phyloP scores from a whole-genome alignment of 176 grass and related monocot species.

The Cenchrus purpureus region DNA sequence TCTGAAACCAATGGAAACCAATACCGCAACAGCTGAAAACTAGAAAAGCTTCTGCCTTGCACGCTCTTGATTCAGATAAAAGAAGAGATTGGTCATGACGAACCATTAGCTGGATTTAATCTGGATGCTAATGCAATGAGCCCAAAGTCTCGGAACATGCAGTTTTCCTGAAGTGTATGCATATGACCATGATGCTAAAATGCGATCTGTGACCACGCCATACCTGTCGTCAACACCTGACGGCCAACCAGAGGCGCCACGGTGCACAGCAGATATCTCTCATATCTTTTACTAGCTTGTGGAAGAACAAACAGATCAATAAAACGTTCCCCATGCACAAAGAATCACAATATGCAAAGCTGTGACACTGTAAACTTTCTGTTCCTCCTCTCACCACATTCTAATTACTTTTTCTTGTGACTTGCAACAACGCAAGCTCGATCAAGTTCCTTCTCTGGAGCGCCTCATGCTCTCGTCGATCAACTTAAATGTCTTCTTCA shows the following conservation, averaged over 20 bases:
- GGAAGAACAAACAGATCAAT: constrained; percentile 25
- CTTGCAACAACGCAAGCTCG: constrained; percentile 44
- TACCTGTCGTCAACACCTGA: constrained; percentile 86
- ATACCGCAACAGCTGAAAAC: constrained; percentile 11
- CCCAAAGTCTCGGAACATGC: not conserved
- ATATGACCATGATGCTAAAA: not conserved
- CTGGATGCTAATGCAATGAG: not conserved
- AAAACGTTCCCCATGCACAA: constrained; percentile 38
- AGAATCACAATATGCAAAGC: constrained; percentile 46
- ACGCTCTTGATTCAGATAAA: not conserved
- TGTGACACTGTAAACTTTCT: constrained; percentile 30
- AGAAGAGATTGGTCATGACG: not conserved
- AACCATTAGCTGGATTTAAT: not conserved
- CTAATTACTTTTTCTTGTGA: constrained; percentile 31
- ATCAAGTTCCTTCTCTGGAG: constrained; percentile 76
- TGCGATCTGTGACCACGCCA: constrained; percentile 68
- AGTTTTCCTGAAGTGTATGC: not conserved
- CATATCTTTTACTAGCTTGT: constrained; percentile 7
- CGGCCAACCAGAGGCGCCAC: constrained; percentile 47
- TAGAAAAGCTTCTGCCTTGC: not conserved
- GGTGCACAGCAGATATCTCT: not conserved
- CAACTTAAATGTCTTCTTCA: constrained; percentile 98
- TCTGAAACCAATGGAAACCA: not conserved
- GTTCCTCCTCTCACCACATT: constrained; percentile 29
- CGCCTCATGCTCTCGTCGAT: constrained; percentile 89